Evolutionary conservation across 805 yeast genomes (phyloP).

Genomic region (Jamesozyma jinghongensis): DNA sequence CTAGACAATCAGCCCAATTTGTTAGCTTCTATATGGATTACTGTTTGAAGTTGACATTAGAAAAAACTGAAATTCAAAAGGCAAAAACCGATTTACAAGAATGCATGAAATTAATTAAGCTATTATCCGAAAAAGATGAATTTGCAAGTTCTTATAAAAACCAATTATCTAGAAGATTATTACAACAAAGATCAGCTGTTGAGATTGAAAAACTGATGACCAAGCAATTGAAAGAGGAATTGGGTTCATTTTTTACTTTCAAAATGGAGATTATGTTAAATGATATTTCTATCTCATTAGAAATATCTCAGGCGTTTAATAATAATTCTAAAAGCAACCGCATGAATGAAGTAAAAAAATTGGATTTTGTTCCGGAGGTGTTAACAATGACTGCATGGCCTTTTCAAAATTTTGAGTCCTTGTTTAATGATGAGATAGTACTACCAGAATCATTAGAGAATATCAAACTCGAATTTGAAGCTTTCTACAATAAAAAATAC

Average conservation of each 20-base stretch:
- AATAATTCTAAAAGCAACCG: constrained; percentile 7
- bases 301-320: constrained; percentile 15
- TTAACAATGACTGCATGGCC: constrained; percentile 67
- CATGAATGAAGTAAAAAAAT: constrained; percentile 5
- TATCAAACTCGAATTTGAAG: constrained; percentile 39
- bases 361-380: constrained; percentile 42
- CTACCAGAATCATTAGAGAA: constrained; percentile 39
- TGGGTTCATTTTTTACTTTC: constrained; percentile 71
- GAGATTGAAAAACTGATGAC: constrained; percentile 67
- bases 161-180: constrained; percentile 73
- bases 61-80: constrained; percentile 30
- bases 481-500: constrained; percentile 42
- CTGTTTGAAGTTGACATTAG: constrained; percentile 41
- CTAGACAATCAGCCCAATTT: constrained; percentile 40
- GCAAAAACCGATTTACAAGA: constrained; percentile 38
- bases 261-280: constrained; percentile 80
- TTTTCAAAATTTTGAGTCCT: constrained; percentile 32
- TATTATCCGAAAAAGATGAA: constrained; percentile 71
- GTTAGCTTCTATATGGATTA: constrained; percentile 51
- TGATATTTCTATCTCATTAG: constrained; percentile 58
- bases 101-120: constrained; percentile 54
- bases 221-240: constrained; percentile 58
- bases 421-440: constrained; percentile 25
- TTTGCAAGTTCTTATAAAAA: constrained; percentile 80
- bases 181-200: constrained; percentile 39